Evolutionary conservation across 805 yeast species (phyloP), one percentile per base, ranked within the genome.

Genomic region (Hanseniaspora lindneri): DNA sequence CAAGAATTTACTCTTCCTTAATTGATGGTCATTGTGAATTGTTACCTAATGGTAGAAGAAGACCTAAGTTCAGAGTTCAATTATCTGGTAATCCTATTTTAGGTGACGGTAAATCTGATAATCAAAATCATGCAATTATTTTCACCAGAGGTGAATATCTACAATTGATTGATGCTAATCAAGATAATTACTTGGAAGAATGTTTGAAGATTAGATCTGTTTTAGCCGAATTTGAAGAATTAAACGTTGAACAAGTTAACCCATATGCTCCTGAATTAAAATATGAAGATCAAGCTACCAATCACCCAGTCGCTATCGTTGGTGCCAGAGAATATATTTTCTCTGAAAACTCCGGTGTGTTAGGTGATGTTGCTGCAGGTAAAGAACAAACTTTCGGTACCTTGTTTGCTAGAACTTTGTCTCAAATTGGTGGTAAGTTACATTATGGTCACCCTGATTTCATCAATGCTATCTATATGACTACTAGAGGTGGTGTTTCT

Each of bases 361-460:
- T 83, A 47, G 94, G 92, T 69, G 94, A 83, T 68, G 82, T 83
- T 60, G 94, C 94, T 47, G 94, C 94, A 41, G 92, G 92, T 67
- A 83, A 83, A 63, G 94, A 83, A 70, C 94, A 83, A 66, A 82
- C 92, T 49, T 83, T 83, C 61, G 94, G 94, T 68, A 83, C 94
- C 0, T 67, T 83, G 56, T 83, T 81, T 59, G 84, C 92, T 11
- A 75, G 94, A 71, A 83, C 92, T 21, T 69, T 83, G 58, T 80
- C 89, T 53, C 86, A 80, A 68, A 75, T 83, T 62, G 92, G 92
- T 61, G 92, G 88, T 61, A 83, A 83, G 59, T 71, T 83, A 60
- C 92, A 83, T 70, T 83, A 83, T 67, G 94, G 94, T 64, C 92
- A 83, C 66, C 94, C 94, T 47, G 94, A 83, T 74, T 83, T 83